These are phyloP conservation scores for Alternaria solani DNA, from an alignment of 2,329 filamentous ascomycete species.

Conservation along the genomic window DNA sequence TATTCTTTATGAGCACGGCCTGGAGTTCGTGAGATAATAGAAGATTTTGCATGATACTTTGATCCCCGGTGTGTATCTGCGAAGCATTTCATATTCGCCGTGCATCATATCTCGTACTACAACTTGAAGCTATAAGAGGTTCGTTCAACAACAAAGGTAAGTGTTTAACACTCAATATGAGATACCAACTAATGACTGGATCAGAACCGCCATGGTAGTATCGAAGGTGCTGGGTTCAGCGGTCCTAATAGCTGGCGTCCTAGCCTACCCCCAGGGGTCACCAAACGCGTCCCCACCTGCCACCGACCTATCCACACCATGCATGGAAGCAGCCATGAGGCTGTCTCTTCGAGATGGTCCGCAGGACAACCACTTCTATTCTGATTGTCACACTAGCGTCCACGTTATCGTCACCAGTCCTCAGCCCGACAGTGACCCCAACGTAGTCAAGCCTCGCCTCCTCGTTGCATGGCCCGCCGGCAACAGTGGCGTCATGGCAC, in stretches of 20 bases:
- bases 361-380: slow-evolving; percentile 72
- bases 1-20: not conserved
- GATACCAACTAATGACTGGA: not conserved
- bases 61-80: not conserved
- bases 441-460: slow-evolving; percentile 65
- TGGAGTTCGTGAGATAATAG: not conserved
- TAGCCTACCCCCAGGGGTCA: not conserved
- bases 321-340: slow-evolving; percentile 27
- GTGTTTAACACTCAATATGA: not conserved
- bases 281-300: not conserved
- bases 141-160: not conserved
- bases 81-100: not conserved
- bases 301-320: not conserved
- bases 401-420: slow-evolving; percentile 70
- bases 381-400: slow-evolving; percentile 66
- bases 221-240: not conserved
- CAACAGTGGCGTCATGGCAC: slow-evolving; percentile 67
- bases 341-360: slow-evolving; percentile 64
- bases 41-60: not conserved
- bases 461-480: slow-evolving; percentile 70
- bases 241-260: not conserved
- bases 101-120: not conserved
- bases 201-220: not conserved
- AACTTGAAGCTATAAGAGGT: not conserved
- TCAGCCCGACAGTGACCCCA: slow-evolving; percentile 61